Percentiles rank a stretch among this genome's conserved stretches.
These are phyloP conservation scores for Ceratocystis harringtonii DNA, from an alignment of 2,329 filamentous ascomycete genomes.

Conservation along the genomic window DNA sequence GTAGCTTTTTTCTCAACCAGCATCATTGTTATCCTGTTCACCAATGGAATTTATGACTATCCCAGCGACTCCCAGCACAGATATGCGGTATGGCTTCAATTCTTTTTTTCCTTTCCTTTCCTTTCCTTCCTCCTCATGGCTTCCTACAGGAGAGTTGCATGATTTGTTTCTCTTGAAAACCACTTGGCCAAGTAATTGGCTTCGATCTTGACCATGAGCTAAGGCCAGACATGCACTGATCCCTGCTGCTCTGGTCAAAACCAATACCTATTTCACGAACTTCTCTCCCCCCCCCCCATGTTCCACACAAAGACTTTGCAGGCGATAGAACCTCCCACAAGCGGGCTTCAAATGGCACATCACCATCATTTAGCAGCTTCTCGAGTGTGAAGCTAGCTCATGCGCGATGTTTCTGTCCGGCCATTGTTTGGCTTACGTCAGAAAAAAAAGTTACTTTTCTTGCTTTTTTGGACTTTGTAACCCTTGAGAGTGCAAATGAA, in stretches of 20 bases:
- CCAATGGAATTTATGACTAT: constrained; percentile 42
- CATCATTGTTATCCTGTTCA: constrained; percentile 18
- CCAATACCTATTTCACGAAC: not conserved
- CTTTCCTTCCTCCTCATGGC: not conserved
- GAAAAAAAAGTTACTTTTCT: not conserved
- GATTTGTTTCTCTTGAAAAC: not conserved
- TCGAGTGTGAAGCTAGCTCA: not conserved
- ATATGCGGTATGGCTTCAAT: constrained; percentile 38
- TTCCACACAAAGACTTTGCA: constrained; percentile 5
- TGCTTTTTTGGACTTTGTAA: not conserved
- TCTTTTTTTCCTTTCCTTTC: not conserved
- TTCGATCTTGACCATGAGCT: not conserved
- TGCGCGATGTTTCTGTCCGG: not conserved
- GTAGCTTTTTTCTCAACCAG: not conserved
- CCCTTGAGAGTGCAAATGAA: not conserved
- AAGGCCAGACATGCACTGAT: not conserved
- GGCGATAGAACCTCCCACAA: not conserved
- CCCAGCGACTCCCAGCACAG: constrained; percentile 30
- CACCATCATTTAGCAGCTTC: not conserved
- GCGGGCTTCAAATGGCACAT: not conserved
- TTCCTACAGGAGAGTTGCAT: not conserved
- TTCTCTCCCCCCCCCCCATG: not conserved
- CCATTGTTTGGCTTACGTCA: not conserved
- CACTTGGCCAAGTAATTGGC: not conserved
- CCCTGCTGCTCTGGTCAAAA: not conserved